These are phyloP conservation scores for Epicoccum nigrum DNA, from an alignment of 2,329 filamentous ascomycete genomes.

Conservation along the genomic window DNA sequence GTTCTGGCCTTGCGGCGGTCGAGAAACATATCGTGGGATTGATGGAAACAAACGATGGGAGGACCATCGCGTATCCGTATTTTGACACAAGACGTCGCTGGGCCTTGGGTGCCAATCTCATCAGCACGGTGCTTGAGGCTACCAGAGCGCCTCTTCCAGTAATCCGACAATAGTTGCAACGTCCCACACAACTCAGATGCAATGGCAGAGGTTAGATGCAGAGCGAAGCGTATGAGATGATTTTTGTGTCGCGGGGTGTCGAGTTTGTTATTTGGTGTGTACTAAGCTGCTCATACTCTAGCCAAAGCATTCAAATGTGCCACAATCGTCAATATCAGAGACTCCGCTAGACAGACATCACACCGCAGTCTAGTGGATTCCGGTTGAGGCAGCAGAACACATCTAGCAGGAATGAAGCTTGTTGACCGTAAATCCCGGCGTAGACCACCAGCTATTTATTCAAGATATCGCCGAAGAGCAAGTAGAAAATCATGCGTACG, in stretches of 20 bases:
- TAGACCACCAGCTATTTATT: slow-evolving; percentile 9
- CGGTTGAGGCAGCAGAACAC: slow-evolving; percentile 3
- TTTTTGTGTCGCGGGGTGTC: neutral
- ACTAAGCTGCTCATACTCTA: slow-evolving; percentile 9
- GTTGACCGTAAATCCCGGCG: slow-evolving; percentile 4
- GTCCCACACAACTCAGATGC: too few relatives aligned
- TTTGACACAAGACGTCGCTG: neutral
- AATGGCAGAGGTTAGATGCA: too few relatives aligned
- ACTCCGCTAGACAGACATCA: too few relatives aligned
- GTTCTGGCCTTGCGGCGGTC: slow-evolving; percentile 10
- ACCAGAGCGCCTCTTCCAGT: slow-evolving; percentile 4
- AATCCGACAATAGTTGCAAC: slow-evolving; percentile 8
- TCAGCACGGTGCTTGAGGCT: slow-evolving; percentile 2
- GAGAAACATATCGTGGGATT: slow-evolving; percentile 5
- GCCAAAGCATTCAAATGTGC: slow-evolving; percentile 5
- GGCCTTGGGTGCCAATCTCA: slow-evolving; percentile 3
- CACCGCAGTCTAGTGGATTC: neutral
- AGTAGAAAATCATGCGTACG: slow-evolving; percentile 1
- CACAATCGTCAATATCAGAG: too few relatives aligned
- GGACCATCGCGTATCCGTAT: neutral
- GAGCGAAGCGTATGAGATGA: too few relatives aligned
- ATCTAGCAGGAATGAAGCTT: neutral
- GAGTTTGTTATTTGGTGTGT: slow-evolving; percentile 1
- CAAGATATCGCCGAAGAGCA: slow-evolving; percentile 1
- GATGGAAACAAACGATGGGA: neutral